Evolutionary conservation across 192 early-diverging fungal species (phyloP).

Genomic region (Phycomyces blakesleeanus): DNA sequence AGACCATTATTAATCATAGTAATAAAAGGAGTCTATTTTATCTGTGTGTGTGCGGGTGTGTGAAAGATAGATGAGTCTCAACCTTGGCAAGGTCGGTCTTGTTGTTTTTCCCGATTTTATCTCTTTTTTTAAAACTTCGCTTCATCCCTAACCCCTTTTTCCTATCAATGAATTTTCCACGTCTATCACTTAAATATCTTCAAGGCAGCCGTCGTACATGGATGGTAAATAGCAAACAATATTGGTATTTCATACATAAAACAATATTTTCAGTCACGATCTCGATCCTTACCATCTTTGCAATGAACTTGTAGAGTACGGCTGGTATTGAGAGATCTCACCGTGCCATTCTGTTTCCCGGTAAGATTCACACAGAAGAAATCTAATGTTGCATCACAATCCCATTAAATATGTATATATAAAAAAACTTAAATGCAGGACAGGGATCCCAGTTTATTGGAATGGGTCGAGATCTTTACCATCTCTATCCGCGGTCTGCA

Average conservation of each 20-base stretch:
- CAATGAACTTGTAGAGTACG: constrained; percentile 24
- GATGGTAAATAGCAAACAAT: background rate
- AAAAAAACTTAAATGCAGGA: constrained; percentile 33
- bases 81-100: too few relatives aligned
- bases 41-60: too few relatives aligned
- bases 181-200: background rate
- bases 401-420: background rate
- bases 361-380: constrained; percentile 10
- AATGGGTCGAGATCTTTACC: constrained; percentile 89
- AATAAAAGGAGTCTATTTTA: too few relatives aligned
- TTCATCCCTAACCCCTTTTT: too few relatives aligned
- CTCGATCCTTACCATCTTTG: background rate
- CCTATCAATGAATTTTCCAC: too few relatives aligned
- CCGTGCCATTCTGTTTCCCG: constrained; percentile 33
- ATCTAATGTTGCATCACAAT: background rate
- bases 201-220: background rate
- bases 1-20: too few relatives aligned
- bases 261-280: too few relatives aligned
- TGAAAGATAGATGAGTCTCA: too few relatives aligned
- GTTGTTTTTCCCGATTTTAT: too few relatives aligned
- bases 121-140: too few relatives aligned
- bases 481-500: constrained; percentile 61
- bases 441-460: constrained; percentile 86
- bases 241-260: background rate
- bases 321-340: constrained; percentile 33